These are phyloP conservation scores for Botryotinia calthae DNA, from an alignment of 2,329 filamentous ascomycete species.

Conservation along the genomic window DNA sequence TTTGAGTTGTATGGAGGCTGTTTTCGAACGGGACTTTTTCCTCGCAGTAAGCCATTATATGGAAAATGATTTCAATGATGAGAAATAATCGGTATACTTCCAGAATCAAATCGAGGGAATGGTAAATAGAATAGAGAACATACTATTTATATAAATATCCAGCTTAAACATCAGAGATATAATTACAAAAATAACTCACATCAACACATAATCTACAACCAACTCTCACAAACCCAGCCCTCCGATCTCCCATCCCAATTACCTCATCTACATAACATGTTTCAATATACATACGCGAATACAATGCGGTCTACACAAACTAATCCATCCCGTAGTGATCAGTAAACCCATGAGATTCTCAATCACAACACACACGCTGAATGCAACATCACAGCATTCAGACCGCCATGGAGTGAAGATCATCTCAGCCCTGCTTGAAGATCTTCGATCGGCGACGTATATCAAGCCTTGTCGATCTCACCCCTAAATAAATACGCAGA, in stretches of 20 bases:
- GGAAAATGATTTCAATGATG: background rate
- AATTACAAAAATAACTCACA: background rate
- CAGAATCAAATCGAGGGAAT: background rate
- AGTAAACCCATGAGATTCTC: background rate
- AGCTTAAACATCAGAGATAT: background rate
- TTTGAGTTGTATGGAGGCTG: background rate
- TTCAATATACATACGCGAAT: background rate
- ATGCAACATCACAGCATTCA: background rate
- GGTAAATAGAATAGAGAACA: background rate
- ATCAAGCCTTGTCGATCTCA: no score
- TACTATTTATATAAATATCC: rapidly evolving
- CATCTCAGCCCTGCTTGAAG: background rate
- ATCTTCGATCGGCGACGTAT: no score
- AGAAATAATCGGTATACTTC: background rate
- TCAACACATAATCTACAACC: background rate
- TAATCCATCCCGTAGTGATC: background rate
- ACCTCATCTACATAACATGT: background rate
- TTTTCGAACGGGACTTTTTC: background rate
- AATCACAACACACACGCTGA: background rate
- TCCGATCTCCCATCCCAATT: background rate
- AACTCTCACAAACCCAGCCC: background rate
- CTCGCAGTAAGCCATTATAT: background rate
- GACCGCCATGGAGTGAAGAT: background rate
- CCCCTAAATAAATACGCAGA: no score
- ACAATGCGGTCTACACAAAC: background rate